Percentiles rank a stretch among this genome's conserved stretches.
Conservation (phyloP, 129 eudicot species). For the Centella asiatica region DNA sequence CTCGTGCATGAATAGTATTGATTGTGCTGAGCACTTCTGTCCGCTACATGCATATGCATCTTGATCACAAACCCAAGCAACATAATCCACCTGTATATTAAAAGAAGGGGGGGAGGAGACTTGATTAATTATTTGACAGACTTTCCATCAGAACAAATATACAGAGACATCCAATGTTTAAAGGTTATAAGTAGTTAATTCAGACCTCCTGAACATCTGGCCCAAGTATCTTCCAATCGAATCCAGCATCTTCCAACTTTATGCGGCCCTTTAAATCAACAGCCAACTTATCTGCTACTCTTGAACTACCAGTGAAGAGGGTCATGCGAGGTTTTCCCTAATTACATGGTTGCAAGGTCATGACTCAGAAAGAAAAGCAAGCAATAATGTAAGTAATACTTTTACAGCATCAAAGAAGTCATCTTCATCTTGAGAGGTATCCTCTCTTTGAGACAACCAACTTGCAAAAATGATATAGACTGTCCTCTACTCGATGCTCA, state of each 20-base stretch:
- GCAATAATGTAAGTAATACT: not conserved
- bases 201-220: conserved; percentile 95
- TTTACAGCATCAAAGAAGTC: not conserved
- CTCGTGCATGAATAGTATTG: conserved; percentile 90
- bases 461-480: not conserved
- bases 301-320: conserved; percentile 94
- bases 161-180: not conserved
- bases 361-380: not conserved
- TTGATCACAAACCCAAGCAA: conserved; percentile 99
- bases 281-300: conserved; percentile 85
- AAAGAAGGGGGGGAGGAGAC: too few relatives aligned
- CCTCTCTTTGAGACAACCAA: not conserved
- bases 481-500: too few relatives aligned
- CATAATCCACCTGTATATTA: conserved; percentile 72
- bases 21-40: conserved; percentile 95
- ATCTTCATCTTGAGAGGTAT: not conserved
- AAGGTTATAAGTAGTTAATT: not conserved
- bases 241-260: conserved; percentile 97
- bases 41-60: conserved; percentile 99
- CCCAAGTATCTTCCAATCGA: conserved; percentile 98
- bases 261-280: conserved; percentile 73
- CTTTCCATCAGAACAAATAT: not conserved
- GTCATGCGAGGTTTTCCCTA: conserved; percentile 97
- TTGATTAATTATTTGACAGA: not conserved
- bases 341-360: conserved; percentile 5